Evolutionary conservation across 148 eudicot genomes (phyloP).

Genomic region (Rhododendron mucronatum): DNA sequence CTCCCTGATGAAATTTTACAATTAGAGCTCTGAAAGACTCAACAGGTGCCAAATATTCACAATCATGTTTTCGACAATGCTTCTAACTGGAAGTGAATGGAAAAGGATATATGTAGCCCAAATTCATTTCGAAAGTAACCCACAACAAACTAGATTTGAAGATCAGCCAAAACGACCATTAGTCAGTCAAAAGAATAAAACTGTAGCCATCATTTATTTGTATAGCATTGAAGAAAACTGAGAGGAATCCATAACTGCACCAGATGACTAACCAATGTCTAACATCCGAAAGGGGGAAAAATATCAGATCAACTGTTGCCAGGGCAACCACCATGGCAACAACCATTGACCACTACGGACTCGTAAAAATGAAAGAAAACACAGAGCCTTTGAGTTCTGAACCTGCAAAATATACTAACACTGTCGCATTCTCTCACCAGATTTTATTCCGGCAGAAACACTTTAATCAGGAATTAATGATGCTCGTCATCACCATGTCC

Average conservation of each 20-base stretch:
- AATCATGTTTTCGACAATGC: background rate
- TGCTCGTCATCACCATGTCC: constrained; percentile 58
- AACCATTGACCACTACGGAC: background rate
- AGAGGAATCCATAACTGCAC: constrained; percentile 21
- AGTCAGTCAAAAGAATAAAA: background rate
- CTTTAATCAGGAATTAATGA: constrained; percentile 40
- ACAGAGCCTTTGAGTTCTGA: constrained; percentile 34
- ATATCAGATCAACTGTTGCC: constrained; percentile 17
- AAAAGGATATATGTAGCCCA: background rate
- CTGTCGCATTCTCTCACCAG: constrained; percentile 36
- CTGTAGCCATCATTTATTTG: constrained; percentile 23
- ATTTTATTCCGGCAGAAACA: constrained; percentile 46
- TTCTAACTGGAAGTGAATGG: background rate
- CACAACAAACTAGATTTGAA: background rate
- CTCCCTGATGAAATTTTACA: background rate
- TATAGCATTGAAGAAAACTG: constrained; percentile 11
- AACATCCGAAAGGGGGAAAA: constrained; percentile 15
- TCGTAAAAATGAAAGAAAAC: constrained; percentile 27
- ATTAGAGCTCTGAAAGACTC: background rate
- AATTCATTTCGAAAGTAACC: background rate
- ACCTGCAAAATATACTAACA: constrained; percentile 30
- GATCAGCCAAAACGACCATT: background rate
- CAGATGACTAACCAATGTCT: constrained; percentile 23
- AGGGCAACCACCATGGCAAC: constrained; percentile 20
- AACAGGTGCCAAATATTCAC: background rate